phyloP scores from a whole-genome alignment of 192 early-diverging fungal species.

The Paraglomus occultum region DNA sequence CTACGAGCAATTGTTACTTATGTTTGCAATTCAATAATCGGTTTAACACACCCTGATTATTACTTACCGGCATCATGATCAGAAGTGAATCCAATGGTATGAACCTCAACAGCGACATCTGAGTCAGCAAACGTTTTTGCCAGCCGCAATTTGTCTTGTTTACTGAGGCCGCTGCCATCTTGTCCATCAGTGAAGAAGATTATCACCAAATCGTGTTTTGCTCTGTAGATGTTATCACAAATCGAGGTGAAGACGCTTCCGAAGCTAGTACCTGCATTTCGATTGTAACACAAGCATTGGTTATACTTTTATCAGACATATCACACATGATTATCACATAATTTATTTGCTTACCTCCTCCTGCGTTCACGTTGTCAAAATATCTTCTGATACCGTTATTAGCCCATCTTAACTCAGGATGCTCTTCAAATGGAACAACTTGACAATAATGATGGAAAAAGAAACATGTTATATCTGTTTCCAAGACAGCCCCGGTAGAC shows the following conservation, averaged over 20 bases:
- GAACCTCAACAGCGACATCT: conserved; percentile 28
- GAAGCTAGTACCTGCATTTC: conserved; percentile 36
- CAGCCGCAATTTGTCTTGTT: background rate
- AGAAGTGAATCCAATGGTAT: conserved; percentile 41
- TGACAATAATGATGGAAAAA: conserved; percentile 30
- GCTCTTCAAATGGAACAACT: conserved; percentile 24
- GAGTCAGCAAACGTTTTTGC: background rate
- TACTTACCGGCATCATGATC: conserved; percentile 37
- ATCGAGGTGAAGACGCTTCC: conserved; percentile 33
- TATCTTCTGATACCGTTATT: conserved; percentile 23
- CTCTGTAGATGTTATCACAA: conserved; percentile 1
- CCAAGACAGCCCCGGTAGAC: conserved; percentile 4
- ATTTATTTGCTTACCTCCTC: conserved; percentile 35
- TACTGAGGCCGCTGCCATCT: background rate
- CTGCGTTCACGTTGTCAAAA: conserved; percentile 26
- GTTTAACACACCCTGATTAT: too few relatives aligned
- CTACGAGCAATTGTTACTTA: too few relatives aligned
- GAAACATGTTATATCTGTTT: conserved; percentile 33
- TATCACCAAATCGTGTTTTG: conserved; percentile 32
- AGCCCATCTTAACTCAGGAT: conserved; percentile 25
- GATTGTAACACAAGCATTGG: background rate
- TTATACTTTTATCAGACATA: background rate
- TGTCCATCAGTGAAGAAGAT: conserved; percentile 47
- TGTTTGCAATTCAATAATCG: too few relatives aligned
- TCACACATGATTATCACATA: background rate